Conservation (phyloP, 257 asterid species). For the Lycium barbarum region DNA sequence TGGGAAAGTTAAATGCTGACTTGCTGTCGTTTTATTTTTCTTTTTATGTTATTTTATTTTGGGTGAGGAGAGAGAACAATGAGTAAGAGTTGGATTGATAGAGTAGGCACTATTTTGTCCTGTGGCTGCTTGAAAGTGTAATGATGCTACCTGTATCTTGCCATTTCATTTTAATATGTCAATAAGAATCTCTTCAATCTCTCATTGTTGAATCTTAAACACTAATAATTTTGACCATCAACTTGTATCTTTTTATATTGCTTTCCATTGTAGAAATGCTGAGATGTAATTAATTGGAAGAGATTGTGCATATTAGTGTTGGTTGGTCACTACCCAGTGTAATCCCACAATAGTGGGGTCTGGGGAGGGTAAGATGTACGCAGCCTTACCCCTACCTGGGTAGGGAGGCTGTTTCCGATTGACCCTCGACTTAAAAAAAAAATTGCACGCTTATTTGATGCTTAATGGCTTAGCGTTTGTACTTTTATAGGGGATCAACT, state of each 20-base stretch:
- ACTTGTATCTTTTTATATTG: neutral
- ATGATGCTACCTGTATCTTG: neutral
- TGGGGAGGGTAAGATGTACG: too few relatives aligned
- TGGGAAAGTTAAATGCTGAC: conserved; percentile 11
- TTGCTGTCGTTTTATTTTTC: neutral
- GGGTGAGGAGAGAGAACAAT: neutral
- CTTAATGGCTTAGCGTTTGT: conserved; percentile 24
- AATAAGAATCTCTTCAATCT: neutral
- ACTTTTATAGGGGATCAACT: conserved; percentile 83
- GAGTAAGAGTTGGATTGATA: neutral
- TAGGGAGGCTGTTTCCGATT: too few relatives aligned
- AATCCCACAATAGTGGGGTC: too few relatives aligned
- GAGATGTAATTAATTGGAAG: conserved; percentile 1
- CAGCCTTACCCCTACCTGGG: too few relatives aligned
- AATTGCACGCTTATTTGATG: neutral
- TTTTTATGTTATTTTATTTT: neutral
- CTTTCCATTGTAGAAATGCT: conserved; percentile 4
- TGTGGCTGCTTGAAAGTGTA: conserved; percentile 4
- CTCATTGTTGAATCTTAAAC: neutral
- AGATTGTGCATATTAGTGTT: conserved; percentile 5
- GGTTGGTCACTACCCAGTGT: too few relatives aligned
- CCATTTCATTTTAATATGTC: neutral
- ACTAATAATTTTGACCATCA: neutral
- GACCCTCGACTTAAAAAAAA: neutral
- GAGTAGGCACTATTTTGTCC: neutral